phyloP scores from a whole-genome alignment of 2,329 filamentous ascomycete genomes.

The Fusarium guadeloupense region DNA sequence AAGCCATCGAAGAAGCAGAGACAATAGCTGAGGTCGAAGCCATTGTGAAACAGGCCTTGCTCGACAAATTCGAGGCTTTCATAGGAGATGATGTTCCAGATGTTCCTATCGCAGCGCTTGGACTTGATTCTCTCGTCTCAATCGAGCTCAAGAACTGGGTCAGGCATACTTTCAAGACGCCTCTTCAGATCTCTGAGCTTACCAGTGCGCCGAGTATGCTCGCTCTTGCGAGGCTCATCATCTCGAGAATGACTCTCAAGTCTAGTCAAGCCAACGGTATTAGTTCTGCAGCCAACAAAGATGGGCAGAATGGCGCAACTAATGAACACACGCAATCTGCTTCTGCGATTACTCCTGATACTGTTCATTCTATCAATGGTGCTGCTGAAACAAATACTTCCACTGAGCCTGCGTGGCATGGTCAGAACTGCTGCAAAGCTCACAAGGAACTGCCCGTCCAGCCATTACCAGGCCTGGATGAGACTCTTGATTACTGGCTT shows the following conservation, averaged over 20 bases:
- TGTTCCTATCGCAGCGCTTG: background rate
- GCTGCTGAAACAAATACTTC: background rate
- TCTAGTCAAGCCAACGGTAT: background rate
- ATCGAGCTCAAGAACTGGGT: slow-evolving; percentile 12
- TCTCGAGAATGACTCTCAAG: slow-evolving; percentile 2
- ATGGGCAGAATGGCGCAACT: background rate
- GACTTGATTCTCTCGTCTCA: slow-evolving; percentile 1
- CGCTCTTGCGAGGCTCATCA: background rate
- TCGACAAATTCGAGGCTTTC: slow-evolving; percentile 4
- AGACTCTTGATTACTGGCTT: slow-evolving; percentile 8
- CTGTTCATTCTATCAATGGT: background rate
- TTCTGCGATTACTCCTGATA: background rate
- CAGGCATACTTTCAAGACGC: slow-evolving; percentile 1
- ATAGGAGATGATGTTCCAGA: slow-evolving; percentile 4
- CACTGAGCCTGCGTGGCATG: background rate
- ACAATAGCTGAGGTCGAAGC: background rate
- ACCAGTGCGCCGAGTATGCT: slow-evolving; percentile 1
- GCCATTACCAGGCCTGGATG: background rate
- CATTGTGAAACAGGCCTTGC: background rate
- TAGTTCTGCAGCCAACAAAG: background rate
- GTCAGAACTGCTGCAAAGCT: background rate
- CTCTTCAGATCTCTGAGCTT: slow-evolving; percentile 4
- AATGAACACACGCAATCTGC: background rate
- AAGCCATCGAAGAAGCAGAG: slow-evolving; percentile 1
- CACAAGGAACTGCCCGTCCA: background rate